A percentile compares a stretch with the other conserved stretches of the same genome.
phyloP scores from a whole-genome alignment of 2,329 filamentous ascomycete species.

The Ilyonectria destructans region DNA sequence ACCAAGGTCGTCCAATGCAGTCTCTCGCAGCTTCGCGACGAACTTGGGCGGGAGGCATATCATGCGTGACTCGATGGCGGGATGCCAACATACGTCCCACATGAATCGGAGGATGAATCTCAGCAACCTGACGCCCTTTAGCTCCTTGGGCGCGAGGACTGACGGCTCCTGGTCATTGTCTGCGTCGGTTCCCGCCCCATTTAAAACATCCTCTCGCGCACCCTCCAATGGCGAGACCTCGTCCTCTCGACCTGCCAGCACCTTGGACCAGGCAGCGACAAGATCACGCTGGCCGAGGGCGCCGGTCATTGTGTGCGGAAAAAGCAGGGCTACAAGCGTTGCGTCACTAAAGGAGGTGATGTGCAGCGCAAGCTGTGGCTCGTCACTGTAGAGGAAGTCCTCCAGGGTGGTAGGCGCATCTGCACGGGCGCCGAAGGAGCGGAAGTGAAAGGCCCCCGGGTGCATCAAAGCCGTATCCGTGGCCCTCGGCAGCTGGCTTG shows the following conservation, averaged over 20 bases:
- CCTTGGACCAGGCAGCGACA: slow-evolving; percentile 62
- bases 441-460: slow-evolving; percentile 34
- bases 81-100: not conserved
- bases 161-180: not conserved
- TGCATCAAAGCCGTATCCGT: slow-evolving; percentile 42
- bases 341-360: slow-evolving; percentile 66
- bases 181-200: not conserved
- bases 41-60: not conserved
- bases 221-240: slow-evolving; percentile 58
- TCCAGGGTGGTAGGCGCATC: slow-evolving; percentile 48
- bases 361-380: slow-evolving; percentile 64
- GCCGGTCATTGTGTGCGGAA: slow-evolving; percentile 66
- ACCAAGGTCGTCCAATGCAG: not conserved
- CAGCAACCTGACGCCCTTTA: slow-evolving; percentile 8
- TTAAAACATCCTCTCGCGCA: slow-evolving; percentile 56
- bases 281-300: slow-evolving; percentile 61
- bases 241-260: slow-evolving; percentile 60
- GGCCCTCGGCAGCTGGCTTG: slow-evolving; percentile 54
- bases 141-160: not conserved
- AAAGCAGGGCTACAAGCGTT: slow-evolving; percentile 64
- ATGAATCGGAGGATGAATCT: not conserved
- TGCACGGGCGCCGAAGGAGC: slow-evolving; percentile 31
- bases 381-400: slow-evolving; percentile 60
- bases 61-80: not conserved
- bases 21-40: not conserved